These are phyloP conservation scores for Ophiocordyceps robertsii DNA, from an alignment of 2,329 filamentous ascomycete genomes.

Conservation along the genomic window DNA sequence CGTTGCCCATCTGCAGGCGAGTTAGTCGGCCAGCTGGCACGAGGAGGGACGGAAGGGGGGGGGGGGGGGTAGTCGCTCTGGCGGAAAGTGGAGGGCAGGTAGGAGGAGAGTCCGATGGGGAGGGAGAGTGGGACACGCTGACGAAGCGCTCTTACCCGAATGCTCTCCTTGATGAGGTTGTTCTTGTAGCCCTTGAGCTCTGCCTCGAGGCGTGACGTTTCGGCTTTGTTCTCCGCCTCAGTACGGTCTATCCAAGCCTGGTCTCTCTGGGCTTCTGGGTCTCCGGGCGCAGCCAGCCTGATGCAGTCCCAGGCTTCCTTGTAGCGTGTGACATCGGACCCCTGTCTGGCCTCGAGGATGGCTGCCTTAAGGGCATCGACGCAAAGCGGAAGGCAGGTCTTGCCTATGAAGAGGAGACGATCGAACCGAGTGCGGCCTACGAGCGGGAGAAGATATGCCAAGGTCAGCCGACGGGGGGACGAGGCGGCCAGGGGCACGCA, in stretches of 20 bases:
- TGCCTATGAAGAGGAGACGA: constrained; percentile 71
- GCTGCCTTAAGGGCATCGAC: constrained; percentile 72
- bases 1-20: constrained; percentile 67
- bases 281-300: constrained; percentile 46
- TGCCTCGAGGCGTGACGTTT: constrained; percentile 64
- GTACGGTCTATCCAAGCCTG: constrained; percentile 60
- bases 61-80: neutral
- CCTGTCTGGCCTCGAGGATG: constrained; percentile 60
- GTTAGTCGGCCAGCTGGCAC: constrained; percentile 3
- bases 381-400: constrained; percentile 60
- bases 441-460: neutral
- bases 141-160: constrained; percentile 43
- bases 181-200: constrained; percentile 92
- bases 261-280: constrained; percentile 56
- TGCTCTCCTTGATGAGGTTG: constrained; percentile 94
- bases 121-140: neutral
- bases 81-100: too few species aligned
- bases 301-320: constrained; percentile 54
- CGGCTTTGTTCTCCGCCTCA: constrained; percentile 50
- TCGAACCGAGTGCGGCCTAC: constrained; percentile 69
- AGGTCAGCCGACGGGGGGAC: neutral
- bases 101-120: neutral
- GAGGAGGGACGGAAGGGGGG: neutral
- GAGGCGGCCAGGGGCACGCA: neutral
- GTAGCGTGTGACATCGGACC: constrained; percentile 62